A percentile compares a stretch with the other conserved stretches of the same genome.
These are phyloP conservation scores for Fusarium chuoi DNA, from an alignment of 2,329 filamentous ascomycete species.

Conservation along the genomic window DNA sequence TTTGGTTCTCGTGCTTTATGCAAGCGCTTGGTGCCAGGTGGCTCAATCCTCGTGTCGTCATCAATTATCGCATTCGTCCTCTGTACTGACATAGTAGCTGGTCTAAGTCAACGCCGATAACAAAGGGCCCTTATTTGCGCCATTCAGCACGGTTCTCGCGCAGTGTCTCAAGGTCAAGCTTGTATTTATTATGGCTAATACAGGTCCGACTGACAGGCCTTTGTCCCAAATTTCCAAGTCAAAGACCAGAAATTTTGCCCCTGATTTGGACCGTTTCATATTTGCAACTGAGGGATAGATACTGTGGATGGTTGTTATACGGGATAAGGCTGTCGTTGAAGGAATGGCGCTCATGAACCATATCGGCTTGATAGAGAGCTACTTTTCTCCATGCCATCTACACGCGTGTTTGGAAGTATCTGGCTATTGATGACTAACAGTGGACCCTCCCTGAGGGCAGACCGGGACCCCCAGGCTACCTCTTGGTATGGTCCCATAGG, in stretches of 20 bases:
- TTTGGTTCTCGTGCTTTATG: constrained; percentile 2
- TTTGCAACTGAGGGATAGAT: constrained; percentile 9
- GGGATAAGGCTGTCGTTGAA: not conserved
- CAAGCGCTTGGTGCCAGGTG: constrained; percentile 8
- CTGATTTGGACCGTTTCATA: constrained; percentile 6
- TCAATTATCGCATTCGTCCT: constrained; percentile 6
- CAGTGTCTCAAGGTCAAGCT: not conserved
- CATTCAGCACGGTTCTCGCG: constrained; percentile 11
- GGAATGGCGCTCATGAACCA: not conserved
- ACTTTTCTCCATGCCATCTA: not conserved
- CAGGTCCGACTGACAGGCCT: not conserved
- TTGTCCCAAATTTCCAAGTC: constrained; percentile 4
- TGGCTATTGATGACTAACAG: constrained; percentile 23
- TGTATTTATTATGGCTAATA: not conserved
- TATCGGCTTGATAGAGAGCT: constrained; percentile 14
- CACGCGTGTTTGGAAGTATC: not conserved
- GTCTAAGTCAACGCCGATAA: not conserved
- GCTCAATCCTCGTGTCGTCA: constrained; percentile 24
- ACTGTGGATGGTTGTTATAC: constrained; percentile 5
- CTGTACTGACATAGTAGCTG: not conserved
- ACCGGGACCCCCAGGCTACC: not conserved
- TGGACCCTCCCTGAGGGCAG: not conserved
- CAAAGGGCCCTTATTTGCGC: constrained; percentile 14
- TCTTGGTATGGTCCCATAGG: not conserved
- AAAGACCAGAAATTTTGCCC: constrained; percentile 1